Conservation (phyloP, 1,284 basidiomycete species). For the Clitocybe nebularis region DNA sequence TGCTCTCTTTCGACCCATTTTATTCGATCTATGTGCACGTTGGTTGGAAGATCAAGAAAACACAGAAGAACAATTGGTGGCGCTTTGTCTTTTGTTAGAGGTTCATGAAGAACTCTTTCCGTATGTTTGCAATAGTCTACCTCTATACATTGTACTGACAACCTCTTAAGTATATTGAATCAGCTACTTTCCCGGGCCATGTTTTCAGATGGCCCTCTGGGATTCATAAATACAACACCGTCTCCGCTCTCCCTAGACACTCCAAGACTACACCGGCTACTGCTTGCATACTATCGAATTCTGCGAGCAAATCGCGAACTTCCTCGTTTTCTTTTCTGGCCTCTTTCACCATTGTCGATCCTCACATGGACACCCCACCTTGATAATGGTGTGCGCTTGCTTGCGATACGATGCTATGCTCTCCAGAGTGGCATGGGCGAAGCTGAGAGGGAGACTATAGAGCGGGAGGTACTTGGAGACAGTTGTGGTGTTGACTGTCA, state of each 20-base stretch:
- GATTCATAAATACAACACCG: conserved; percentile 31
- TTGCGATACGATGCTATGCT: conserved; percentile 77
- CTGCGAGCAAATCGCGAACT: conserved; percentile 69
- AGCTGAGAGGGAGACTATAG: conserved; percentile 62
- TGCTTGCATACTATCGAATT: conserved; percentile 81
- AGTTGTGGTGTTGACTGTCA: conserved; percentile 53
- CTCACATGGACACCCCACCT: conserved; percentile 48
- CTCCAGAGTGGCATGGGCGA: conserved; percentile 77
- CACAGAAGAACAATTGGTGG: conserved; percentile 51
- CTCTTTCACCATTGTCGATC: conserved; percentile 52
- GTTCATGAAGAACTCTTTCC: conserved; percentile 72
- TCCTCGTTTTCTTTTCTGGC: conserved; percentile 62
- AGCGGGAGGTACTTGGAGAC: conserved; percentile 58
- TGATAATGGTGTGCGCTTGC: conserved; percentile 60
- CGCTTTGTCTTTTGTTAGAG: conserved; percentile 60
- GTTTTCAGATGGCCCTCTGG: conserved; percentile 54
- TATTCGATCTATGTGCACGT: conserved; percentile 67
- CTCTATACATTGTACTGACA: conserved; percentile 2
- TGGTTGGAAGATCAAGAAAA: conserved; percentile 55
- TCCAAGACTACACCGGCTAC: conserved; percentile 54
- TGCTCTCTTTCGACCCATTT: conserved; percentile 58
- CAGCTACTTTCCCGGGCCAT: conserved; percentile 41
- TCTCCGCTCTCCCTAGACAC: conserved; percentile 32
- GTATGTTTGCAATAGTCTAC: conserved; percentile 40
- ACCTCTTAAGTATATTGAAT: conserved; percentile 42